These are phyloP conservation scores for Trametopsis cervina DNA, from an alignment of 768 basidiomycete species.

Conservation along the genomic window DNA sequence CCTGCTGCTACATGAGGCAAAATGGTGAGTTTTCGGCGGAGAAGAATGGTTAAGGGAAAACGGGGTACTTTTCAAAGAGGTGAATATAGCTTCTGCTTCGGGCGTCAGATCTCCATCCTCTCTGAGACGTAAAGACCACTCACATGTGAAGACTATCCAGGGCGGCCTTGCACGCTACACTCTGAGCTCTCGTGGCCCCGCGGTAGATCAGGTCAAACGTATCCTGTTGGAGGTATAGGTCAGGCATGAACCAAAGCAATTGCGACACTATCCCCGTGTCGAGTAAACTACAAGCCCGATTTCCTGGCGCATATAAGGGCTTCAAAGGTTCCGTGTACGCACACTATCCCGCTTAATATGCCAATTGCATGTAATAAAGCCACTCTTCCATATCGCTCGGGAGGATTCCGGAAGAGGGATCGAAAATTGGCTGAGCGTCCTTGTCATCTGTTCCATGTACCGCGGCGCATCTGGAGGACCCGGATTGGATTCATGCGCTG, in stretches of 20 bases:
- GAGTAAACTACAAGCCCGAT: too few species aligned
- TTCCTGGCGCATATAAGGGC: background rate
- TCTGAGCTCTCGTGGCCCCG: slow-evolving; percentile 11
- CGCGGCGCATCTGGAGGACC: background rate
- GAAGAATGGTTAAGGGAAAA: background rate
- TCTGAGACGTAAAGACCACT: background rate
- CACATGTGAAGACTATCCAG: slow-evolving; percentile 10
- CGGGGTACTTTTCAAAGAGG: slow-evolving; percentile 13
- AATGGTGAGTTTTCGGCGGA: background rate
- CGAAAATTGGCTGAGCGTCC: slow-evolving; percentile 8
- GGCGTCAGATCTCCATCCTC: too few species aligned
- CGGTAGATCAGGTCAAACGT: slow-evolving; percentile 5
- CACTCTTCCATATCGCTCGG: slow-evolving; percentile 10
- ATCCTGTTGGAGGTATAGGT: too few species aligned
- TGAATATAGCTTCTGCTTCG: slow-evolving; percentile 12
- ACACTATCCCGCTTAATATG: slow-evolving; percentile 4
- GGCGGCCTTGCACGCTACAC: slow-evolving; percentile 7
- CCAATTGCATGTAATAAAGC: slow-evolving; percentile 10
- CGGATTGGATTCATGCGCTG: background rate
- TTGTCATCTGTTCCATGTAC: slow-evolving; percentile 6
- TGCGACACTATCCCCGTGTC: too few species aligned
- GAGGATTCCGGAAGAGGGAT: slow-evolving; percentile 10
- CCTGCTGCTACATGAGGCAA: slow-evolving; percentile 1
- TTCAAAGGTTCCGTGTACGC: background rate
- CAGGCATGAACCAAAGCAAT: too few species aligned